Evolutionary conservation across 805 yeast species (phyloP), one percentile per base, ranked within the genome.

Genomic region (Komagataella populi): DNA sequence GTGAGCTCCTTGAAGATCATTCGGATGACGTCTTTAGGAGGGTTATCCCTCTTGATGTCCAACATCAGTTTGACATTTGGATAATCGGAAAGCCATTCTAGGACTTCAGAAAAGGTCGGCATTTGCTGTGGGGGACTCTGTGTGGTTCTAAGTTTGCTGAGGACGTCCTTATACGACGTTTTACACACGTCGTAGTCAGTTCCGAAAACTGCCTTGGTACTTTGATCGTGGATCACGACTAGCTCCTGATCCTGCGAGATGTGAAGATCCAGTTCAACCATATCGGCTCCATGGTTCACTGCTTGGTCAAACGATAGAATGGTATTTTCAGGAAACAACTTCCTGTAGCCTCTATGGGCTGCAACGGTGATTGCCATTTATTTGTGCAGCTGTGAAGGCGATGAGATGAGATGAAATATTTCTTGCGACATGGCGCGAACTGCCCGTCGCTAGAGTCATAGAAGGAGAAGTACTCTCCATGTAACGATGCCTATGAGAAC

Each of bases 51-150:
- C 53, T 68, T 68, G 43, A 68, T 61, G 53, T 68, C 72, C 45
- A 68, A 54, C 70, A 68, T 67, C 70, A 58, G 68, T 71, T 65
- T 72, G 68, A 60, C 39, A 30, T 30, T 45, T 4, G 49, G 30
- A 14, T 12, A 23, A 59, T 73, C 73, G 61, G 36, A 30, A 30
- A 30, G 39, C 73, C 73, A 70, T 6, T 53, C 45, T 6, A 70
- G 54, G 0, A 61, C 55, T 12, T 64, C 63, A 4, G 51, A 51
- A 6, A 70, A 59, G 4, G 65, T 56, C 1, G 70, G 68, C 54
- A 68, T 57, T 5, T 60, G 55, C n/a, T 64, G 39, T 30, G 39
- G 39, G 8, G 39, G 39, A 10, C 14, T 12, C 39, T 14, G 39
- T 12, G 6, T 30, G 14, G 39, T 30, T 8, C 39, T 10, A 4